A percentile compares a stretch with the other conserved stretches of the same genome.
phyloP scores from a whole-genome alignment of 2,329 filamentous ascomycete genomes.

The Ophiostoma novo-ulmi region DNA sequence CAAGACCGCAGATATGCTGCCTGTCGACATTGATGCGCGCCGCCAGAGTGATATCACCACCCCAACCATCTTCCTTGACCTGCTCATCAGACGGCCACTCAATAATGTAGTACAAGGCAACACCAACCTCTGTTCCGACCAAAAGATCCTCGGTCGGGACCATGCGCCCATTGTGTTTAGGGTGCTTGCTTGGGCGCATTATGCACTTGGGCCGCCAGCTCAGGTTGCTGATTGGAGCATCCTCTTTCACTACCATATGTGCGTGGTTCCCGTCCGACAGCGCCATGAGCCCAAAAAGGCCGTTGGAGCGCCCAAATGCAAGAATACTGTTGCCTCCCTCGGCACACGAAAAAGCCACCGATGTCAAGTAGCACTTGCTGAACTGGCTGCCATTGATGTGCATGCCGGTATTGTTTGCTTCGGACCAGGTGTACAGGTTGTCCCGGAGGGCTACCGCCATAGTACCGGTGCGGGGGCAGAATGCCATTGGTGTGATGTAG shows the following conservation, averaged over 20 bases:
- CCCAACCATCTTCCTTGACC: constrained; percentile 62
- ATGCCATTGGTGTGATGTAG: constrained; percentile 88
- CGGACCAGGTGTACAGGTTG: constrained; percentile 84
- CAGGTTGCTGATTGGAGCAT: constrained; percentile 69
- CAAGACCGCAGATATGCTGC: constrained; percentile 89
- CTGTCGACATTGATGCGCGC: constrained; percentile 72
- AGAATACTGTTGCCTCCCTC: constrained; percentile 73
- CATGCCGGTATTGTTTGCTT: constrained; percentile 59
- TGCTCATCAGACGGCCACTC: constrained; percentile 73
- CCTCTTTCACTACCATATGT: constrained; percentile 62
- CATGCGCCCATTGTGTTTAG: constrained; percentile 41
- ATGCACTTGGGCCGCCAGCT: constrained; percentile 67
- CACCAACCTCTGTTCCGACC: constrained; percentile 77
- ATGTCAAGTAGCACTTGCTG: constrained; percentile 63
- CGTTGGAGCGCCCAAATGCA: constrained; percentile 75
- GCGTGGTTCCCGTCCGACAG: constrained; percentile 50
- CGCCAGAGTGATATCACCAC: constrained; percentile 70
- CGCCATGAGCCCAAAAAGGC: constrained; percentile 72
- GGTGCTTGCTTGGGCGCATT: constrained; percentile 48
- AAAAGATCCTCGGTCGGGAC: constrained; percentile 76
- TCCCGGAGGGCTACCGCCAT: constrained; percentile 79
- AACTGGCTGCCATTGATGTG: constrained; percentile 45
- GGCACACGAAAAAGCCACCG: constrained; percentile 81
- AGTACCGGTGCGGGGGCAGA: constrained; percentile 66
- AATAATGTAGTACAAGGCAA: constrained; percentile 80